These are phyloP conservation scores for Suillus plorans DNA, from an alignment of 768 basidiomycete genomes.

Conservation along the genomic window DNA sequence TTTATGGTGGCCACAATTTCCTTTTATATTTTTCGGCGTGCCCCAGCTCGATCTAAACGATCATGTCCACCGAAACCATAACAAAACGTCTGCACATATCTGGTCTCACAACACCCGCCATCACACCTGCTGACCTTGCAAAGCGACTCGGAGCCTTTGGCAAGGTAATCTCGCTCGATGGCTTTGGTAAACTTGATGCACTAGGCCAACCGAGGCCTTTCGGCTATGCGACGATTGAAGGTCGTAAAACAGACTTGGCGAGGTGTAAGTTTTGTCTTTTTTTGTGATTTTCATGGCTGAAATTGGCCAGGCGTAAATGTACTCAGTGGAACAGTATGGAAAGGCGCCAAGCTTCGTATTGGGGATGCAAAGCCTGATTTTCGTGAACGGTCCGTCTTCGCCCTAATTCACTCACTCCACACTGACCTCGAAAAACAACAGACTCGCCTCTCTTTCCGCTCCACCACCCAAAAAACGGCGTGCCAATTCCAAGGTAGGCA, in stretches of 20 bases:
- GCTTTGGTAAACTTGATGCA: constrained; percentile 62
- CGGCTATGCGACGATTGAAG: constrained; percentile 72
- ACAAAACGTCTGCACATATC: constrained; percentile 73
- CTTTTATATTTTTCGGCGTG: too few species aligned
- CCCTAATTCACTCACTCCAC: not conserved
- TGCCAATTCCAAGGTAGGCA: constrained; percentile 35
- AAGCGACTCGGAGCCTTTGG: constrained; percentile 66
- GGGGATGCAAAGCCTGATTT: constrained; percentile 84
- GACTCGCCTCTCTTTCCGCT: constrained; percentile 15
- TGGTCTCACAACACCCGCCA: constrained; percentile 69
- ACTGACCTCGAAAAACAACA: not conserved
- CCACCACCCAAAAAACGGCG: constrained; percentile 44
- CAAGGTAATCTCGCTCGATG: constrained; percentile 65
- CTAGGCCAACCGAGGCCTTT: constrained; percentile 70
- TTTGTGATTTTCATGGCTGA: not conserved
- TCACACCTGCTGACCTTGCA: constrained; percentile 56
- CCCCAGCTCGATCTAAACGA: not conserved
- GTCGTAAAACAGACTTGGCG: constrained; percentile 54
- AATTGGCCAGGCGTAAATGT: constrained; percentile 59
- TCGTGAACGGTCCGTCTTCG: constrained; percentile 47
- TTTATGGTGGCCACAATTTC: too few species aligned
- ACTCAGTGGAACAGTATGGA: constrained; percentile 83
- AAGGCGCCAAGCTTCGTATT: constrained; percentile 80
- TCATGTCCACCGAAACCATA: constrained; percentile 5
- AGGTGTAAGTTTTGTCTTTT: constrained; percentile 52